Evolutionary conservation across 495 filamentous ascomycete genomes (phyloP).

Genomic region (Aspergillus diversus): DNA sequence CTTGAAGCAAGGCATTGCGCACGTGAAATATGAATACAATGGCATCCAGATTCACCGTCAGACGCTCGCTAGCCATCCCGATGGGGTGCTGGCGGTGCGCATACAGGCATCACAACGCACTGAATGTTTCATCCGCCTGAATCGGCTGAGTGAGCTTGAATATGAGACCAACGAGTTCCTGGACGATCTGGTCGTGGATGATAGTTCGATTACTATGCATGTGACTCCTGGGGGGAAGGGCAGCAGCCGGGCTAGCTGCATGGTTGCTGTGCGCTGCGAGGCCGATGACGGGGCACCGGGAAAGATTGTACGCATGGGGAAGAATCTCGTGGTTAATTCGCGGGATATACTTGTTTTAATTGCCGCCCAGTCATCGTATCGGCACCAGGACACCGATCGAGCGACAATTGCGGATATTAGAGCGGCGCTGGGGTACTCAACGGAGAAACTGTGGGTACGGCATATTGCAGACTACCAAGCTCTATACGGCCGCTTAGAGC

Average conservation of each 20-base stretch:
- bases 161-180: slow-evolving; percentile 47
- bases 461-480: slow-evolving; percentile 38
- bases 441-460: slow-evolving; percentile 28
- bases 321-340: slow-evolving; percentile 35
- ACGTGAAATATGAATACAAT: slow-evolving; percentile 41
- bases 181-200: slow-evolving; percentile 33
- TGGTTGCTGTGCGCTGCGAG: slow-evolving; percentile 30
- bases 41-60: slow-evolving; percentile 38
- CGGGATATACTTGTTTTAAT: slow-evolving; percentile 39
- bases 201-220: slow-evolving; percentile 40
- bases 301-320: slow-evolving; percentile 28
- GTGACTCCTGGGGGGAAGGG: slow-evolving; percentile 41
- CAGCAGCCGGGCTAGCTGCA: slow-evolving; percentile 40
- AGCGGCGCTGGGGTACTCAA: slow-evolving; percentile 25
- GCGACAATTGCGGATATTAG: slow-evolving; percentile 29
- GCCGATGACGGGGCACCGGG: slow-evolving; percentile 27
- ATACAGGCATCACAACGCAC: slow-evolving; percentile 35
- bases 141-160: slow-evolving; percentile 39
- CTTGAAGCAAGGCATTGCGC: slow-evolving; percentile 36
- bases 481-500: slow-evolving; percentile 37
- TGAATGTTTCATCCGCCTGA: slow-evolving; percentile 34
- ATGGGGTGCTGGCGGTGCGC: slow-evolving; percentile 46
- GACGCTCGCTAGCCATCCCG: slow-evolving; percentile 45
- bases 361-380: slow-evolving; percentile 46
- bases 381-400: slow-evolving; percentile 32